phyloP scores from a whole-genome alignment of 768 basidiomycete genomes.

The Calvatia gigantea region DNA sequence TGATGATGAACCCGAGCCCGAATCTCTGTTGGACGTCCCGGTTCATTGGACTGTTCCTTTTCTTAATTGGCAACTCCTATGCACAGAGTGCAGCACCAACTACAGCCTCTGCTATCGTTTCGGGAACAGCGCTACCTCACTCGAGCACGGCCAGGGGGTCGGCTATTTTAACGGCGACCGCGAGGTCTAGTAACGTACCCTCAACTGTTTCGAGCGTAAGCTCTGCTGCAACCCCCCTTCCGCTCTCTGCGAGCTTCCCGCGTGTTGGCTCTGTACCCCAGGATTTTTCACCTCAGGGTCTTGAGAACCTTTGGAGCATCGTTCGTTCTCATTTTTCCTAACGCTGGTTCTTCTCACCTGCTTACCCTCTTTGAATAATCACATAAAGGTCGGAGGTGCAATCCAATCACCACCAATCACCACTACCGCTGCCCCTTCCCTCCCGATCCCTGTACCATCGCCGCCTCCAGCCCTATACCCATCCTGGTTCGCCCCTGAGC shows the following conservation, averaged over 20 bases:
- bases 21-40: background rate
- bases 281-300: conserved; percentile 36
- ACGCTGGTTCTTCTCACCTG: background rate
- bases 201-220: background rate
- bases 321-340: conserved; percentile 24
- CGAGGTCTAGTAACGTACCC: conserved; percentile 3
- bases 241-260: conserved; percentile 27
- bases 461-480: conserved; percentile 44
- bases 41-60: background rate
- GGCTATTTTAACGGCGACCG: conserved; percentile 5
- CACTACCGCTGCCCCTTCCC: conserved; percentile 35
- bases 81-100: background rate
- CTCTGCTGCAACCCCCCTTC: background rate
- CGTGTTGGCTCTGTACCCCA: conserved; percentile 36
- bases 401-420: conserved; percentile 43
- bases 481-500: conserved; percentile 40
- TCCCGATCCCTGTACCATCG: conserved; percentile 37
- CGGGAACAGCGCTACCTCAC: background rate
- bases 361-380: background rate
- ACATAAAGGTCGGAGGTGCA: conserved; percentile 34
- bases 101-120: background rate
- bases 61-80: background rate
- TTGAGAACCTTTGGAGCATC: conserved; percentile 39
- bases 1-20: background rate
- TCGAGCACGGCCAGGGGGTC: conserved; percentile 9